Evolutionary conservation across 768 basidiomycete genomes (phyloP).

Genomic region (Hemileccinum impolitum): DNA sequence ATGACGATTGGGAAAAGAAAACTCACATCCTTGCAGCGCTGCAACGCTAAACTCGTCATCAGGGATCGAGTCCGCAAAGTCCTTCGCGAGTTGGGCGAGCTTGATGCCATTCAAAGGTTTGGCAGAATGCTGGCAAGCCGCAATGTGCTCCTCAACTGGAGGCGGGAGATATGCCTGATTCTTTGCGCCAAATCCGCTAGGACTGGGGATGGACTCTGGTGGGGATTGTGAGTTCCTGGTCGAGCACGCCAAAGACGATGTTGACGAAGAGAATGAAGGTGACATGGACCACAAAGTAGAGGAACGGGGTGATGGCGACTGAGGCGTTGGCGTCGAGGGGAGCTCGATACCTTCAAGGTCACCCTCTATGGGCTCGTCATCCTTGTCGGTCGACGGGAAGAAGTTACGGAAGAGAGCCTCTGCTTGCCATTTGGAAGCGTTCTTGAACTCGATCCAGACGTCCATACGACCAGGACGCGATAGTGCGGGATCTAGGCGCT

Average conservation of each 20-base stretch:
- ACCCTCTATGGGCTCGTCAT: conserved; percentile 35
- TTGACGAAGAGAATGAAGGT: conserved; percentile 42
- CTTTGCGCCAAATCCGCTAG: conserved; percentile 44
- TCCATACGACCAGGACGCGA: conserved; percentile 93
- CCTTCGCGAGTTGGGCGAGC: conserved; percentile 65
- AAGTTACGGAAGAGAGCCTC: conserved; percentile 87
- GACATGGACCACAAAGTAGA: conserved; percentile 46
- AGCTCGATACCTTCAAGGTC: conserved; percentile 49
- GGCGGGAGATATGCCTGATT: conserved; percentile 65
- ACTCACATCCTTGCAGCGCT: conserved; percentile 86
- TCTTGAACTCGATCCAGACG: conserved; percentile 89
- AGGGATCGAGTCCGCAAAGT: conserved; percentile 79
- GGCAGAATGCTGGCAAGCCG: conserved; percentile 56
- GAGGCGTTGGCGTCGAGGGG: conserved; percentile 35
- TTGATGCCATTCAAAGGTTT: conserved; percentile 63
- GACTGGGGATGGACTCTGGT: conserved; percentile 13
- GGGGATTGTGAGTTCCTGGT: conserved; percentile 27
- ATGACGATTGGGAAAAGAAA: conserved; percentile 16
- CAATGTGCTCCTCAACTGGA: conserved; percentile 56
- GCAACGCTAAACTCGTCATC: conserved; percentile 88
- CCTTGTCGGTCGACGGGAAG: conserved; percentile 73
- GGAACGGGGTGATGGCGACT: conserved; percentile 43
- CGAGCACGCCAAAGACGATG: conserved; percentile 35
- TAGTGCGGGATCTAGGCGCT: conserved; percentile 84
- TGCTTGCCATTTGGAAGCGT: conserved; percentile 81